Base-by-base conservation (phyloP, 345 rosid genomes). In the Eutrema heterophyllum region DNA sequence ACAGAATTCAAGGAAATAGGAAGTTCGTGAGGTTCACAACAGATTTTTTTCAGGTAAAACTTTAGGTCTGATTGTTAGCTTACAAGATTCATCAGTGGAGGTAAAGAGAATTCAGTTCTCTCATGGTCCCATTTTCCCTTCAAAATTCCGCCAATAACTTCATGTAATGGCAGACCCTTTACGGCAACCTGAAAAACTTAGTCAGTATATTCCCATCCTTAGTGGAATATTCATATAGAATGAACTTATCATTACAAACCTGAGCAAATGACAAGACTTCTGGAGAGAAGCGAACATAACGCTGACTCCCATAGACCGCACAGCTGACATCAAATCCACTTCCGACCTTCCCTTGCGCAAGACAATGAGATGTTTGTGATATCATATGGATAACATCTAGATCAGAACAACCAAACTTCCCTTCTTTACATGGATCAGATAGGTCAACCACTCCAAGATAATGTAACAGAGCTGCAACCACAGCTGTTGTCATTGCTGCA, bases 271-370 rank as follows among this genome's bases (percentile, higher is more conserved):
- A 86, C 75, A 95, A 80, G 79, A 88, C 88, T 75, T 87, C 88
- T 26, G 99, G 92, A 55, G 98, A 95, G 81, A 95, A 95, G 49
- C 98, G 96, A 53, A 95, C 88, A 75, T 95, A 95, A 9, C 90
- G 88, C 62, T 90, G 98, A 78, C 99, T 95, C 58, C 99, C 98
- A 81, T 87, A 95, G 59, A 95, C 99, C 7, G 97, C 98, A 84
- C 92, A 87, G 75, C 99, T 90, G 70, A 95, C 97, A 86, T 95
- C 99, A 78, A 92, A 92, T 50, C 99, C 99, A 82, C 99, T 95
- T 64, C 99, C 99, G 59, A 92, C 91, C 80, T 95, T 90, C 66
- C 99, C 99, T 87, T 90, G 99, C 30, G 99, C 97, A 67, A 95
- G 84, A 82, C 98, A 92, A 45, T 95, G 98, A 50, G 99, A 96